Conservation (phyloP, 257 asterid species). For the Nicotiana attenuata region DNA sequence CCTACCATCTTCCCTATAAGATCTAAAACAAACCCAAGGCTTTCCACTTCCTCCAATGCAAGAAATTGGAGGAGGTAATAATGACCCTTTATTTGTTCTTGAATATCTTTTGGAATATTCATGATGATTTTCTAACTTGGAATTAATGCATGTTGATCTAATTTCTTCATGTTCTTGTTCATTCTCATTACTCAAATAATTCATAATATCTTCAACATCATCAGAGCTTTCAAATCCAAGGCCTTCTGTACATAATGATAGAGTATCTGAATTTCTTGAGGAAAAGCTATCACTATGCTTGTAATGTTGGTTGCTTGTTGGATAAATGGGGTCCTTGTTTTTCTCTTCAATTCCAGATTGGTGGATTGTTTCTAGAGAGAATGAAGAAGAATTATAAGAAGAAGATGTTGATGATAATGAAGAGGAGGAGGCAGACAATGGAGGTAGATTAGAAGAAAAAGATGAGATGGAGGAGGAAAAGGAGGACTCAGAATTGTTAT, state of each 20-base stretch:
- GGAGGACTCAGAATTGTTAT: conserved; percentile 9
- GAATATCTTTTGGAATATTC: conserved; percentile 31
- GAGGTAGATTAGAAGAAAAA: conserved; percentile 19
- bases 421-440: conserved; percentile 18
- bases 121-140: conserved; percentile 13
- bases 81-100: conserved; percentile 21
- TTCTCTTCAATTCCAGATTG: conserved; percentile 7
- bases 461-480: conserved; percentile 3
- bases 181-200: conserved; percentile 26
- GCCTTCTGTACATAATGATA: conserved; percentile 68
- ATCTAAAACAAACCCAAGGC: conserved; percentile 58
- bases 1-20: conserved; percentile 65
- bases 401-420: conserved; percentile 3
- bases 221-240: conserved; percentile 77
- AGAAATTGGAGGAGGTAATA: conserved; percentile 79
- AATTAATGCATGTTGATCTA: background rate
- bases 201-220: conserved; percentile 39
- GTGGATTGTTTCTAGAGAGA: background rate
- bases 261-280: conserved; percentile 44
- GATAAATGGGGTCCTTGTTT: conserved; percentile 11
- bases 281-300: conserved; percentile 44
- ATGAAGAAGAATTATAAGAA: conserved; percentile 8
- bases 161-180: conserved; percentile 13
- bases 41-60: conserved; percentile 69
- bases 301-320: conserved; percentile 19